Percentiles rank a stretch among this genome's conserved stretches.
Conservation (phyloP, 2,329 filamentous ascomycete species). For the Triangularia verruculosa region DNA sequence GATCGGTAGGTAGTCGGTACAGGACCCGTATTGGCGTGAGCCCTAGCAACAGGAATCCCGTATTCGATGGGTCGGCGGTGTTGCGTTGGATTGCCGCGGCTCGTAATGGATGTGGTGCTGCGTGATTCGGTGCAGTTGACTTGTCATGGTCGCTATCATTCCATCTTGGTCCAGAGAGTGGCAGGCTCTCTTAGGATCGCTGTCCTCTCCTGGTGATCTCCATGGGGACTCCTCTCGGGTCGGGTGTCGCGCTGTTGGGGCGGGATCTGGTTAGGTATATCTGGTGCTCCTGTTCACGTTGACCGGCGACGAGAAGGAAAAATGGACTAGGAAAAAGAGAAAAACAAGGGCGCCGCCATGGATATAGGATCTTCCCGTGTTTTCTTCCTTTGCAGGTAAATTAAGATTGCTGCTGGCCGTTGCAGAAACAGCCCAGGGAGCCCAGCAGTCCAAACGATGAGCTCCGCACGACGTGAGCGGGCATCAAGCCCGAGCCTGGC, state of each 20-base stretch:
- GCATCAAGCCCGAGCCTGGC: conserved; percentile 4
- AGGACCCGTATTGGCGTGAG: conserved; percentile 7
- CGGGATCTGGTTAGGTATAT: too few species aligned
- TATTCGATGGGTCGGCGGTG: conserved; percentile 9
- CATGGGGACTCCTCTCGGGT: neutral
- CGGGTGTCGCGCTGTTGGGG: neutral
- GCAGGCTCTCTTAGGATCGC: neutral
- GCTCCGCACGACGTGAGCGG: conserved; percentile 1
- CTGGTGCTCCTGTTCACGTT: neutral
- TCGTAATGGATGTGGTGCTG: conserved; percentile 10
- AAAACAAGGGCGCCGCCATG: conserved; percentile 2
- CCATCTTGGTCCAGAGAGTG: neutral
- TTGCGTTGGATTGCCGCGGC: conserved; percentile 8
- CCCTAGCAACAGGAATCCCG: conserved; percentile 5
- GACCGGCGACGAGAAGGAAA: neutral
- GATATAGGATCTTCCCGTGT: conserved; percentile 1
- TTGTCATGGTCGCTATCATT: conserved; percentile 9
- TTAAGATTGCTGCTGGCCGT: conserved; percentile 9
- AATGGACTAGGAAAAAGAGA: neutral
- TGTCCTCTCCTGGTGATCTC: neutral
- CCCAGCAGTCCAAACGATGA: neutral
- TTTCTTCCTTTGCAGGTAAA: neutral
- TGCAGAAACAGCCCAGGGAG: neutral
- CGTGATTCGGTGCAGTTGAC: conserved; percentile 11
- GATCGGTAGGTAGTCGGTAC: conserved; percentile 6